Percentiles rank a stretch among this genome's conserved stretches.
Conservation (phyloP, 805 yeast genomes). For the Candida taoyuanica region DNA sequence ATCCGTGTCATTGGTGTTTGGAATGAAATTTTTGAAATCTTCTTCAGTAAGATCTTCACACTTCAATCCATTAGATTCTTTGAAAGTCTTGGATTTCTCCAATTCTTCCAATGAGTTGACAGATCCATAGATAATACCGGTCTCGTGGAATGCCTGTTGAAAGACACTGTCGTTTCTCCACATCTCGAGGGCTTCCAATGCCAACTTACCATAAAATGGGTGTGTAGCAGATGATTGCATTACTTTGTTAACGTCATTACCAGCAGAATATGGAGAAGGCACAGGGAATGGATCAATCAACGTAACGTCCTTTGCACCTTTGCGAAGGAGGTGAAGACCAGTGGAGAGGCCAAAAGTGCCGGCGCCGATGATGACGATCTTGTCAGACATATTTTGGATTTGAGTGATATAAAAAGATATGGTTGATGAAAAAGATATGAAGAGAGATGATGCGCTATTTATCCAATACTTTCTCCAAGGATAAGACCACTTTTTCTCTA, state of each 20-base stretch:
- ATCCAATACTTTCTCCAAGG: background rate
- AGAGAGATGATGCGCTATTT: background rate
- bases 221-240: slow-evolving; percentile 25
- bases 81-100: slow-evolving; percentile 13
- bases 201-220: slow-evolving; percentile 23
- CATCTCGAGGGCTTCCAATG: slow-evolving; percentile 31
- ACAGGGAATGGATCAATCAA: slow-evolving; percentile 30
- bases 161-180: slow-evolving; percentile 33
- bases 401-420: background rate
- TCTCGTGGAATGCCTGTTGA: slow-evolving; percentile 30
- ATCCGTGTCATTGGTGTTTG: slow-evolving; percentile 9
- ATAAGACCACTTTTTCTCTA: background rate
- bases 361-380: slow-evolving; percentile 36
- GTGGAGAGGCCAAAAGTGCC: slow-evolving; percentile 44
- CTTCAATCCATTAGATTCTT: slow-evolving; percentile 5
- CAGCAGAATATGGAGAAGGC: slow-evolving; percentile 38
- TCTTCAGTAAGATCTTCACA: slow-evolving; percentile 9
- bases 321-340: slow-evolving; percentile 32
- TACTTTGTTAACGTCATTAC: slow-evolving; percentile 39
- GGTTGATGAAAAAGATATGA: too few relatives aligned
- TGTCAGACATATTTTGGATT: slow-evolving; percentile 2
- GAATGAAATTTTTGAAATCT: slow-evolving; percentile 7
- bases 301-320: slow-evolving; percentile 30
- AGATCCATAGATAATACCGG: slow-evolving; percentile 31
- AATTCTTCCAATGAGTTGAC: slow-evolving; percentile 7